Percentiles rank a stretch among this genome's conserved stretches.
phyloP scores from a whole-genome alignment of 2,329 filamentous ascomycete genomes.

The Ascochyta pisi region DNA sequence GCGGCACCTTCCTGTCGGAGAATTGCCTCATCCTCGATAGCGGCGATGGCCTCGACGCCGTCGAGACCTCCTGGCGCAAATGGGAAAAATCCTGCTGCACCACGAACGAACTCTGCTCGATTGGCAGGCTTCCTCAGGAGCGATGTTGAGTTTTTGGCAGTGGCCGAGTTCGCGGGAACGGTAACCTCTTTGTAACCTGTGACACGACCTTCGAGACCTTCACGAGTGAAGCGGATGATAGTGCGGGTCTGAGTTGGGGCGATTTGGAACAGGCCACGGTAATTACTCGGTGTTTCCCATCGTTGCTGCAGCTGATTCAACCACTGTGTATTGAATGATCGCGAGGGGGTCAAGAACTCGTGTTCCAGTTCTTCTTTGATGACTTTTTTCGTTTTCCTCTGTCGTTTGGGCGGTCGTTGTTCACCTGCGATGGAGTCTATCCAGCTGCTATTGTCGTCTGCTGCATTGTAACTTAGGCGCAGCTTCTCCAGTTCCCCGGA shows the following conservation, averaged over 20 bases:
- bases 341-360: slow-evolving; percentile 80
- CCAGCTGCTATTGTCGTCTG: slow-evolving; percentile 39
- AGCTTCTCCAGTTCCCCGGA: slow-evolving; percentile 60
- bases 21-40: slow-evolving; percentile 77
- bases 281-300: slow-evolving; percentile 84
- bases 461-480: slow-evolving; percentile 49
- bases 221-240: slow-evolving; percentile 89
- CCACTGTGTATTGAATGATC: slow-evolving; percentile 82
- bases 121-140: slow-evolving; percentile 84
- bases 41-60: slow-evolving; percentile 82
- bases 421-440: slow-evolving; percentile 68
- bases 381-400: slow-evolving; percentile 63
- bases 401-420: slow-evolving; percentile 59
- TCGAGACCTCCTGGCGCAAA: slow-evolving; percentile 92
- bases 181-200: slow-evolving; percentile 95
- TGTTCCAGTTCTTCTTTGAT: slow-evolving; percentile 75
- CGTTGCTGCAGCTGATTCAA: slow-evolving; percentile 86
- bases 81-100: slow-evolving; percentile 91
- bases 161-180: slow-evolving; percentile 84
- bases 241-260: slow-evolving; percentile 92
- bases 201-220: slow-evolving; percentile 90
- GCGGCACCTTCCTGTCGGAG: slow-evolving; percentile 56
- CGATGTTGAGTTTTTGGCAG: slow-evolving; percentile 94
- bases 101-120: slow-evolving; percentile 88
- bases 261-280: slow-evolving; percentile 83